Base-by-base conservation (phyloP, 495 filamentous ascomycete species). In the Tuber aestivum region DNA sequence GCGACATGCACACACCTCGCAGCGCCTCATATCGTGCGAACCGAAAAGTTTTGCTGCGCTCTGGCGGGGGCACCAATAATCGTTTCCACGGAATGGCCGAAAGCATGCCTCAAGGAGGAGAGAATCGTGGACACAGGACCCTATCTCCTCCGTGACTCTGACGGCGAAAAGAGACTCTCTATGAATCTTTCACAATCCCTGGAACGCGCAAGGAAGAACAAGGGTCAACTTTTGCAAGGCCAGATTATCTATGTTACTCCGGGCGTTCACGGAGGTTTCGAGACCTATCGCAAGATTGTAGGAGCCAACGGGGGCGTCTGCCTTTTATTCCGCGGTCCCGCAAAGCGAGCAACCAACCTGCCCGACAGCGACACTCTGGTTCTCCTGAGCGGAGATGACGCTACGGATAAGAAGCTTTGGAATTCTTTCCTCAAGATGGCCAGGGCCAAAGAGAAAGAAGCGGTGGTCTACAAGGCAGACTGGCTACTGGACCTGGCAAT, bases 401-500 rank as follows among this genome's bases (percentile, higher is more conserved):
- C 87, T 37, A 88, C 89, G 8, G 94, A 98, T 78, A 88, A 86
- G 79, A 89, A 87, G 76, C 84, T 97, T 68, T 98, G 94, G 95
- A 85, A 86, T 10, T 89, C 88, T 74, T 98, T 98, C 84, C 86
- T 90, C 74, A 88, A 92, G 75, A 88, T 95, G 88, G 94, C 92
- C 12, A 83, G 85, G 71, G 89, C 88, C 50, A 88, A 90, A 27
- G 89, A 91, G 76, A 92, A 92, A 86, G 87, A 88, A 50, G 91
- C 93, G 14, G 86, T 90, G 41, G 90, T 99, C 71, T 93, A 97
- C 23, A 88, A 86, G 32, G 87, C 91, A 32, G 94, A 98, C 80
- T 99, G 96, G 96, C 82, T 98, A 78, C 84, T 98, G 79, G 91
- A 94, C 76, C 89, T 93, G 76, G 93, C 93, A 6, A 94, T 98